Evolutionary conservation across 169 alveolate species (phyloP).

Genomic region (Plasmodium gaboni): DNA sequence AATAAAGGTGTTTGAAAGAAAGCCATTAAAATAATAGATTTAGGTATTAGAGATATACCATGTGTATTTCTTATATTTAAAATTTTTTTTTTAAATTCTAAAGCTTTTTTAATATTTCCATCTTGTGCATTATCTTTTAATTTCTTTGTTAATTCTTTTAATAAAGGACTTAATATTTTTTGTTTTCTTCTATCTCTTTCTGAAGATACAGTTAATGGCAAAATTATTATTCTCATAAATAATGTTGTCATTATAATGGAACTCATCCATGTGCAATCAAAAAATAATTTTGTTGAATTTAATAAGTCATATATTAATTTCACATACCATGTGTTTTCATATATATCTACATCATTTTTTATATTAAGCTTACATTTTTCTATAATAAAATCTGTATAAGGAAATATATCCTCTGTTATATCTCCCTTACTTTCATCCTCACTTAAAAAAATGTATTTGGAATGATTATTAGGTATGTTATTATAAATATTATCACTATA

Average conservation of each 20-base stretch:
- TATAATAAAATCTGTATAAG: constrained; percentile 46
- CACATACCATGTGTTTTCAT: constrained; percentile 64
- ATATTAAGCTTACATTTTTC: constrained; percentile 42
- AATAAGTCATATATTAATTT: constrained; percentile 36
- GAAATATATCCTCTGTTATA: too few relatives aligned
- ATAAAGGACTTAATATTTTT: constrained; percentile 80
- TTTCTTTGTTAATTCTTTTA: constrained; percentile 79
- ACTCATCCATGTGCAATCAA: constrained; percentile 58
- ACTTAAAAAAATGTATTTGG: too few relatives aligned
- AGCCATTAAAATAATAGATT: constrained; percentile 79
- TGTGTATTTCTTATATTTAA: constrained; percentile 77
- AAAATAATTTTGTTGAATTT: constrained; percentile 36
- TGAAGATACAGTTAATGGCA: constrained; percentile 82
- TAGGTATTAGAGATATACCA: constrained; percentile 77
- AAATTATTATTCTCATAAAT: constrained; percentile 76
- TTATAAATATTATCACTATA: too few relatives aligned
- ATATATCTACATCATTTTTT: constrained; percentile 31
- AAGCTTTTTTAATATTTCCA: constrained; percentile 68
- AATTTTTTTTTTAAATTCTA: constrained; percentile 64
- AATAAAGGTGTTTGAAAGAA: constrained; percentile 80
- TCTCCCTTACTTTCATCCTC: too few relatives aligned
- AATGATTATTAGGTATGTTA: too few relatives aligned
- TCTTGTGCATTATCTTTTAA: constrained; percentile 77
- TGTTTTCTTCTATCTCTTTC: constrained; percentile 84
- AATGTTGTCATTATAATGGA: constrained; percentile 74